Evolutionary conservation across 371 early-diverging fungal species (phyloP).

Genomic region (Catenaria anguillulae): DNA sequence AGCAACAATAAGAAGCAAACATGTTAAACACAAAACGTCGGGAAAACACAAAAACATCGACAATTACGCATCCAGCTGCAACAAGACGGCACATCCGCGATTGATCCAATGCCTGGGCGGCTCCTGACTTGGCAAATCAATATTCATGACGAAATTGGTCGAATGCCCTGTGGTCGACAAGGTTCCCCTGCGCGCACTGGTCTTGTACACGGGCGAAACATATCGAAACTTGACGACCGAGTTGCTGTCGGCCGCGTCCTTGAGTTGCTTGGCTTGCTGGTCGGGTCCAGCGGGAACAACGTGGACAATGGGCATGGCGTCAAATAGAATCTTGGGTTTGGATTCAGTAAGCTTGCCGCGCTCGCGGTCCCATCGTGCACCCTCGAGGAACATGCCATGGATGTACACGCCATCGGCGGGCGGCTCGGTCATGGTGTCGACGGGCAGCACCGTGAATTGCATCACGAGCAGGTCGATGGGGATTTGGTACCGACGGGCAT

Average conservation of each 20-base stretch:
- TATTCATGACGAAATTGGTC: conserved; percentile 35
- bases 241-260: too few species aligned
- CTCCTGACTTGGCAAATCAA: conserved; percentile 26
- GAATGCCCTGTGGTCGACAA: conserved; percentile 43
- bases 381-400: conserved; percentile 38
- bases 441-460: conserved; percentile 26
- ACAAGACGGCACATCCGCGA: conserved; percentile 29
- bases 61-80: conserved; percentile 7
- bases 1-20: too few species aligned
- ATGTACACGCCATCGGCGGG: conserved; percentile 38
- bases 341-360: conserved; percentile 25
- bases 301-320: conserved; percentile 31
- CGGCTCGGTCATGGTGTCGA: conserved; percentile 8
- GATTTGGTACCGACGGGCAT: conserved; percentile 33
- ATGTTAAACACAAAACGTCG: too few species aligned
- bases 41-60: too few species aligned
- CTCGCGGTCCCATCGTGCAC: conserved; percentile 33
- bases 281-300: background rate
- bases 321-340: conserved; percentile 28
- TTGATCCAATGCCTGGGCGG: conserved; percentile 32
- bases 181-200: conserved; percentile 31
- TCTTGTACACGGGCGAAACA: conserved; percentile 40
- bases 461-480: conserved; percentile 35
- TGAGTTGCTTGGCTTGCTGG: too few species aligned
- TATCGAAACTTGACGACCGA: conserved; percentile 11